Evolutionary conservation across 805 yeast genomes (phyloP), one percentile per base, ranked within the genome.

Genomic region (Alloascoidea africana): DNA sequence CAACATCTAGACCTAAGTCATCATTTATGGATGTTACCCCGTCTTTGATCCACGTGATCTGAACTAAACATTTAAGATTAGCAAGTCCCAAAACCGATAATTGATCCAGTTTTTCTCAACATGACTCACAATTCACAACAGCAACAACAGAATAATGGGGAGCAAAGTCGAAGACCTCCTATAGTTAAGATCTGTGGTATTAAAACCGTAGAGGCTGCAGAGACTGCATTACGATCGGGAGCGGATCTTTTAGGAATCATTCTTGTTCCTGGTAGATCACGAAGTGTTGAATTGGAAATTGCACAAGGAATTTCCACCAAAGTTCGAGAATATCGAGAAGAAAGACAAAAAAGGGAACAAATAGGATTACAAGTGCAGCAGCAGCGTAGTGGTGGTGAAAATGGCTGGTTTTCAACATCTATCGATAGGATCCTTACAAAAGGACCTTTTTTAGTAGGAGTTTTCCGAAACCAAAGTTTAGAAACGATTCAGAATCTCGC

Each of bases 101-200:
- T n/a, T n/a, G n/a, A n/a, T n/a, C n/a, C n/a, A n/a, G n/a, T n/a
- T n/a, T n/a, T n/a, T n/a, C n/a, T n/a, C n/a, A n/a, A n/a, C n/a
- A n/a, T n/a, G n/a, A n/a, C n/a, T n/a, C n/a, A n/a, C n/a, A n/a
- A n/a, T n/a, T n/a, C n/a, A n/a, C n/a, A n/a, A n/a, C n/a, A n/a
- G n/a, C n/a, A n/a, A n/a, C n/a, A n/a, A n/a, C n/a, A n/a, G n/a
- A n/a, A n/a, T n/a, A n/a, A n/a, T n/a, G n/a, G n/a, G n/a, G n/a
- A n/a, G n/a, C n/a, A n/a, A n/a, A n/a, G n/a, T n/a, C n/a, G n/a
- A n/a, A n/a, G n/a, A n/a, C n/a, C n/a, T n/a, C 53, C 57, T 3
- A 34, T 83, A n/a, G 80, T 81, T 3, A 89, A 89, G 51, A 74
- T 89, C 3, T 89, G 98, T 54, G 98, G 98, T 0, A 53, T 89